Evolutionary conservation across 345 rosid genomes (phyloP).

Genomic region (Gossypium turneri): DNA sequence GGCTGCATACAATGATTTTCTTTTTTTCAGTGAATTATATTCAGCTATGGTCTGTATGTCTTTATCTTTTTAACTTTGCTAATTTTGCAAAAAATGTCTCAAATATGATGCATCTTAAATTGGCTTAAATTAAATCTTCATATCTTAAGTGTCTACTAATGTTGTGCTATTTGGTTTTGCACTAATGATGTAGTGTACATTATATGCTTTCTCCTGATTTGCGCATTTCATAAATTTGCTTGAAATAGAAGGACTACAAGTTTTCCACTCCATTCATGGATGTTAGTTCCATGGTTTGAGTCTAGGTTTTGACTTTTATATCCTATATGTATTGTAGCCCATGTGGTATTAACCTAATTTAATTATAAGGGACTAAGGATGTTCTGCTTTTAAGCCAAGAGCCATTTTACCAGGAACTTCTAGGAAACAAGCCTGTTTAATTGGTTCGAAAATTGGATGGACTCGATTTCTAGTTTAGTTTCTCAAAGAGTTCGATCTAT

Average conservation of each 20-base stretch:
- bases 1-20: not conserved
- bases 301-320: not conserved
- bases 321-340: not conserved
- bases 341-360: constrained; percentile 6
- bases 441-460: not conserved
- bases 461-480: not conserved
- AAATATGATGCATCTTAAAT: not conserved
- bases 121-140: not conserved
- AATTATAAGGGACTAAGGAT: not conserved
- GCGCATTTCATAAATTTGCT: not conserved
- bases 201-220: not conserved
- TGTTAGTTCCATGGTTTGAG: not conserved
- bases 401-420: not conserved
- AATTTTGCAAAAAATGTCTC: not conserved
- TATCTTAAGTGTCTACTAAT: not conserved
- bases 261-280: not conserved
- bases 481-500: not conserved
- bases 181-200: not conserved
- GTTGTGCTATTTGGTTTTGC: not conserved
- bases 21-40: not conserved
- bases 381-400: not conserved
- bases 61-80: not conserved
- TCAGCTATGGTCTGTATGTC: not conserved
- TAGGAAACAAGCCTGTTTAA: not conserved
- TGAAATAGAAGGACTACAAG: not conserved